These are phyloP conservation scores for Amorphotheca resinae DNA, from an alignment of 495 filamentous ascomycete genomes.

Conservation along the genomic window DNA sequence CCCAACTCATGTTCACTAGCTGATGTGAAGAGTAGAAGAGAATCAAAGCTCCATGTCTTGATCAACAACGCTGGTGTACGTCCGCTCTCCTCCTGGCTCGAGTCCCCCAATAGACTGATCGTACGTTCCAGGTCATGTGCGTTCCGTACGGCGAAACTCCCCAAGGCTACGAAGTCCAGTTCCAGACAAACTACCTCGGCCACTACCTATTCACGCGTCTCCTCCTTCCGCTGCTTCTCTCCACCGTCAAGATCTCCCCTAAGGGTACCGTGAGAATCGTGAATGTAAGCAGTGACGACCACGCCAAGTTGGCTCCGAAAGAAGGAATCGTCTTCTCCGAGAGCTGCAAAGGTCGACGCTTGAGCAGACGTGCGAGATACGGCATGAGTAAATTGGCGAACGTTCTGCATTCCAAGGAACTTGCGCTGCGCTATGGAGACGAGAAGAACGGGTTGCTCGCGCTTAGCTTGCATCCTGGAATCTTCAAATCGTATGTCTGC, in stretches of 20 bases:
- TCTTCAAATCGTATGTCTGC: not conserved
- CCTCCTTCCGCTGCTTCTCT: constrained; percentile 29
- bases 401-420: constrained; percentile 30
- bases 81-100: not conserved
- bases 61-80: constrained; percentile 15
- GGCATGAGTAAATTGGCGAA: constrained; percentile 47
- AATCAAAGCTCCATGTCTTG: constrained; percentile 18
- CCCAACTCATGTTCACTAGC: not conserved
- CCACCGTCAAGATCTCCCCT: constrained; percentile 8
- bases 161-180: constrained; percentile 34
- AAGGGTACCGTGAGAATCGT: constrained; percentile 13
- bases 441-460: constrained; percentile 17
- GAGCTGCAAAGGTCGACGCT: constrained; percentile 3
- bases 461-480: constrained; percentile 31
- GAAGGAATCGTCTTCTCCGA: constrained; percentile 27
- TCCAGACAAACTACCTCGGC: constrained; percentile 38
- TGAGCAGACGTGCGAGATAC: constrained; percentile 30
- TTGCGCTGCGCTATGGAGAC: not conserved
- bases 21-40: not conserved
- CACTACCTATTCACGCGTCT: constrained; percentile 36
- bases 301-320: constrained; percentile 17
- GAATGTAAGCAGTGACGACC: constrained; percentile 25
- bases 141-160: constrained; percentile 5
- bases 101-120: not conserved
- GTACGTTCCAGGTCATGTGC: constrained; percentile 5